phyloP scores from a whole-genome alignment of 371 early-diverging fungal species.

The Scutellospora calospora region DNA sequence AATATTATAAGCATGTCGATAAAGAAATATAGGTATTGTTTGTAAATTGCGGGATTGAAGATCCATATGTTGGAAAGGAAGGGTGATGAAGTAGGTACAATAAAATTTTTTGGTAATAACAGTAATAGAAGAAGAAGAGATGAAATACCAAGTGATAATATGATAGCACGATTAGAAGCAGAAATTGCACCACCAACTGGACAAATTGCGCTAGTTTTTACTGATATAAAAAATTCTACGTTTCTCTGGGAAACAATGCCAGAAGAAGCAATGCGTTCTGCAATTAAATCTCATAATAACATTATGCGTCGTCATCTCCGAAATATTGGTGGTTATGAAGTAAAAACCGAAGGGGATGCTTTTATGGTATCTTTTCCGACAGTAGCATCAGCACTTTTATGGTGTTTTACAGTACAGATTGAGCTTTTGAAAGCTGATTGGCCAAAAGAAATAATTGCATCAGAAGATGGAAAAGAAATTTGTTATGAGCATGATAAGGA shows the following conservation, averaged over 20 bases:
- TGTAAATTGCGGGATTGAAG: constrained; percentile 69
- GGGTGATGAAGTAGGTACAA: constrained; percentile 34
- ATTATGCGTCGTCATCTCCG: constrained; percentile 87
- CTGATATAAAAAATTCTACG: constrained; percentile 96
- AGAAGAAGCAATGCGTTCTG: constrained; percentile 85
- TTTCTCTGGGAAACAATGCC: constrained; percentile 92
- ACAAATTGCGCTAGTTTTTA: constrained; percentile 91
- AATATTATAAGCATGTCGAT: constrained; percentile 70
- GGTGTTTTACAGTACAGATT: constrained; percentile 91
- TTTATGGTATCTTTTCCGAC: constrained; percentile 95
- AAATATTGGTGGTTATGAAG: constrained; percentile 93
- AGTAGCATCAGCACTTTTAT: constrained; percentile 85
- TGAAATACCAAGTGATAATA: constrained; percentile 65
- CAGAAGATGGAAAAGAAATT: constrained; percentile 82
- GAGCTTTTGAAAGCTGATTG: constrained; percentile 88
- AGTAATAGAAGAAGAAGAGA: constrained; percentile 60
- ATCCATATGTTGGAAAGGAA: constrained; percentile 63
- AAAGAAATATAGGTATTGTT: constrained; percentile 78
- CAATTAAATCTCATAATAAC: constrained; percentile 89
- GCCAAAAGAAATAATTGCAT: constrained; percentile 90
- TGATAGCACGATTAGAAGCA: constrained; percentile 71
- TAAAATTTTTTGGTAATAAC: not conserved
- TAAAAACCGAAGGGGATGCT: constrained; percentile 97
- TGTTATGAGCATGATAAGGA: constrained; percentile 58
- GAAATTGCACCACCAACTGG: constrained; percentile 91